Conservation (phyloP, 352 stramenopile genomes). For the Phytophthora multivora region DNA sequence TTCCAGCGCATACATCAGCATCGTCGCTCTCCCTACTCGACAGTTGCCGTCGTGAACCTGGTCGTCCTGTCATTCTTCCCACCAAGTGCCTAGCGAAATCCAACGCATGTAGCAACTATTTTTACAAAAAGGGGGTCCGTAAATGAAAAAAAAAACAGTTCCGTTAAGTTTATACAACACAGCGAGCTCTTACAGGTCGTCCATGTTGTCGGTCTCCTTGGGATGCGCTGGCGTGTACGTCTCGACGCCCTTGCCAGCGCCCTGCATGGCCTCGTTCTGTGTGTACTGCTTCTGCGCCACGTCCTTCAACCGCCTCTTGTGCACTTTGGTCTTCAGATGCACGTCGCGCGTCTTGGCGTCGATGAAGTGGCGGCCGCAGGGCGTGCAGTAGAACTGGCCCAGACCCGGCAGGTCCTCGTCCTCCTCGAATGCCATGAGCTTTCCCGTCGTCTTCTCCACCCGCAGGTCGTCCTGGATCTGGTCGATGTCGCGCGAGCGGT, state of each 20-base stretch:
- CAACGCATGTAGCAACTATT: slow-evolving; percentile 1
- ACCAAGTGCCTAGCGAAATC: no score
- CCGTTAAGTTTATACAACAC: slow-evolving; percentile 31
- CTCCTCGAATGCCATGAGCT: slow-evolving; percentile 69
- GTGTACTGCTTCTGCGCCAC: slow-evolving; percentile 91
- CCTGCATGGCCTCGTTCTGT: slow-evolving; percentile 81
- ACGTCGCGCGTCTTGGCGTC: slow-evolving; percentile 78
- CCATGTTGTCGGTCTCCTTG: slow-evolving; percentile 53
- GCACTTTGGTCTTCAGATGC: slow-evolving; percentile 84
- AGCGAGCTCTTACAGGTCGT: slow-evolving; percentile 44
- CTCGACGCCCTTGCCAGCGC: slow-evolving; percentile 73
- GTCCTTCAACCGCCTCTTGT: slow-evolving; percentile 89
- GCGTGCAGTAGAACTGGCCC: slow-evolving; percentile 89
- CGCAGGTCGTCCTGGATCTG: slow-evolving; percentile 90
- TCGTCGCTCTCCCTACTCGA: slow-evolving; percentile 22
- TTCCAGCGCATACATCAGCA: slow-evolving; percentile 10
- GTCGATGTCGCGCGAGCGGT: slow-evolving; percentile 77
- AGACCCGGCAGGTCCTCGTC: slow-evolving; percentile 88
- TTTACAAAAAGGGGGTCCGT: background rate
- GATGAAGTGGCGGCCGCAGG: slow-evolving; percentile 87
- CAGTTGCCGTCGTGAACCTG: slow-evolving; percentile 14
- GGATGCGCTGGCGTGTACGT: slow-evolving; percentile 66
- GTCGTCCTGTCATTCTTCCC: slow-evolving; percentile 12
- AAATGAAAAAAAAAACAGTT: slow-evolving; percentile 4
- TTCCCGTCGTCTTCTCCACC: slow-evolving; percentile 62